Evolutionary conservation across 2,329 filamentous ascomycete genomes (phyloP).

Genomic region (Xylariaceae sp.): DNA sequence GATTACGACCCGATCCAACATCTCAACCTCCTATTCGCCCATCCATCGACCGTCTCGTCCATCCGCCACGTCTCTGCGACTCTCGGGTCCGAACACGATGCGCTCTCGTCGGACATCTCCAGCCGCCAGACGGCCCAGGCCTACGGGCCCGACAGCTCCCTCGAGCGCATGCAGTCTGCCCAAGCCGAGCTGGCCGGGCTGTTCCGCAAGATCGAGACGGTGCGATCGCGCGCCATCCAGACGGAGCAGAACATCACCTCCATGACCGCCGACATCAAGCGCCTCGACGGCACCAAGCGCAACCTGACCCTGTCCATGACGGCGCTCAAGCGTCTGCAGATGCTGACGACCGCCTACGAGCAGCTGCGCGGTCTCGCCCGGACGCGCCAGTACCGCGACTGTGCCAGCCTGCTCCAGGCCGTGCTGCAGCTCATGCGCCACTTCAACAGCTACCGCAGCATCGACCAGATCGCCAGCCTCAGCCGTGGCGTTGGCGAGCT

Average conservation of each 20-base stretch:
- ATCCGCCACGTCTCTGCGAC: constrained; percentile 66
- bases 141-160: constrained; percentile 76
- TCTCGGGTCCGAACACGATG: constrained; percentile 71
- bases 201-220: constrained; percentile 90
- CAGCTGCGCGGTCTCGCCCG: constrained; percentile 79
- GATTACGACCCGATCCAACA: constrained; percentile 92
- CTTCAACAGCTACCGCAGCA: constrained; percentile 96
- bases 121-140: constrained; percentile 70
- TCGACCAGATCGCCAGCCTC: constrained; percentile 92
- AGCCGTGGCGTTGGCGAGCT: constrained; percentile 90
- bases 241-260: constrained; percentile 95
- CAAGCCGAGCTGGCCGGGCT: constrained; percentile 83
- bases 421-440: constrained; percentile 97
- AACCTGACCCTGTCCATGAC: constrained; percentile 98
- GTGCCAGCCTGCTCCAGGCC: constrained; percentile 85
- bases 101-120: constrained; percentile 70
- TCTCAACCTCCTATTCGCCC: constrained; percentile 87
- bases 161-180: constrained; percentile 84
- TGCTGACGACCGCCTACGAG: constrained; percentile 98
- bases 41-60: constrained; percentile 75
- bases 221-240: constrained; percentile 79
- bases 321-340: constrained; percentile 90
- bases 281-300: constrained; percentile 90
- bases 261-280: constrained; percentile 98
- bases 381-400: constrained; percentile 87